A percentile compares a stretch with the other conserved stretches of the same genome.
Evolutionary conservation across 1,284 basidiomycete genomes (phyloP).

Genomic region (Retiboletus fuscus): DNA sequence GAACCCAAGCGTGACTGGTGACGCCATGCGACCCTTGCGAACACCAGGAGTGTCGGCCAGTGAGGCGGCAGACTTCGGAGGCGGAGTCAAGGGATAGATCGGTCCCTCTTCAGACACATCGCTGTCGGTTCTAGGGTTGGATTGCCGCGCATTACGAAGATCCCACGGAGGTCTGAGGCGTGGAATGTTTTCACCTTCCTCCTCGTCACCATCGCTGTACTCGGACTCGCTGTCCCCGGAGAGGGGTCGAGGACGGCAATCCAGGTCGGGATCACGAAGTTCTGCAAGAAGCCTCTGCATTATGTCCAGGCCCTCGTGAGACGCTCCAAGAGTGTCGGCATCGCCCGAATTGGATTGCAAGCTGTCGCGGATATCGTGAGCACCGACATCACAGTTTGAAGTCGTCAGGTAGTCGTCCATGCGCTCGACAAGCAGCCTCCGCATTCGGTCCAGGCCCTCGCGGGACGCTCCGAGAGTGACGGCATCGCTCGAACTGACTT

Average conservation of each 20-base stretch:
- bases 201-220: background rate
- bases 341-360: background rate
- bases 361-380: too few species aligned
- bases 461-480: too few species aligned
- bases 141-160: constrained; percentile 5
- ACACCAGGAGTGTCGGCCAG: background rate
- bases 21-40: background rate
- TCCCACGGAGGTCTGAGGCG: too few species aligned
- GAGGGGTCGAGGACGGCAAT: constrained; percentile 22
- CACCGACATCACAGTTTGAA: background rate
- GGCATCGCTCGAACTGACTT: background rate
- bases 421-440: too few species aligned
- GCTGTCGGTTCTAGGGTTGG: background rate
- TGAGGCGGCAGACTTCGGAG: background rate
- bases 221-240: constrained; percentile 24
- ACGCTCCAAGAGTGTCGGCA: background rate
- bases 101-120: constrained; percentile 19
- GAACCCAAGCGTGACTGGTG: background rate
- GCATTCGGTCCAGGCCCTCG: too few species aligned
- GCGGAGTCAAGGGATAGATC: constrained; percentile 35
- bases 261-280: constrained; percentile 29
- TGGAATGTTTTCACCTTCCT: background rate
- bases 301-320: constrained; percentile 15
- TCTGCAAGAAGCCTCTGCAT: constrained; percentile 35
- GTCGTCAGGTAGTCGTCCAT: background rate